Conservation (phyloP, 2,329 filamentous ascomycete genomes). For the Aspergillus eucalypticola region DNA sequence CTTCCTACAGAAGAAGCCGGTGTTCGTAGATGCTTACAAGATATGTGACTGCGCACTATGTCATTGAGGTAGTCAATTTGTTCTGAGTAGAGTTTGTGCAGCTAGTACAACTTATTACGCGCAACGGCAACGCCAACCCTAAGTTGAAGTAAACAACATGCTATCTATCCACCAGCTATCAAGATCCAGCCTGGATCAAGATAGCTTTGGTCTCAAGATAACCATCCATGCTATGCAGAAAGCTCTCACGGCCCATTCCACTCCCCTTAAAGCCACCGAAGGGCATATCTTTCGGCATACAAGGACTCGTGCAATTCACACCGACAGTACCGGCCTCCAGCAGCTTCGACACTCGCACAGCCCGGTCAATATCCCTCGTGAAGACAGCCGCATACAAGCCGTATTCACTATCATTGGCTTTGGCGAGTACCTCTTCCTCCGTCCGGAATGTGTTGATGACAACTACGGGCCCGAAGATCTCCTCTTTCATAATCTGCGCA, state of each 20-base stretch:
- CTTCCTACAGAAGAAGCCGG: background rate
- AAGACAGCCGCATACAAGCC: constrained; percentile 34
- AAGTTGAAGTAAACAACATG: background rate
- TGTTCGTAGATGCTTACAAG: background rate
- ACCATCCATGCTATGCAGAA: constrained; percentile 40
- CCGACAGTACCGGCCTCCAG: constrained; percentile 31
- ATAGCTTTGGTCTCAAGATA: constrained; percentile 34
- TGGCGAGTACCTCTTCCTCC: constrained; percentile 58
- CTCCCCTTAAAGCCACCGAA: constrained; percentile 49
- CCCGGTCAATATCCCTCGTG: constrained; percentile 32
- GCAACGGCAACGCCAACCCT: background rate
- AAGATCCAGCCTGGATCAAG: constrained; percentile 23
- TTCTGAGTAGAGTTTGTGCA: background rate
- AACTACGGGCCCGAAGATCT: constrained; percentile 49
- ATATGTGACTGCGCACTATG: background rate
- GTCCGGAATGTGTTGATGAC: constrained; percentile 41
- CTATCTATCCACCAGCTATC: background rate
- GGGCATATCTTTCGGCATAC: constrained; percentile 40
- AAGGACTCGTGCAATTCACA: constrained; percentile 42
- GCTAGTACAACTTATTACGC: background rate
- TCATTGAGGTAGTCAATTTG: background rate
- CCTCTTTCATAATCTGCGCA: constrained; percentile 38
- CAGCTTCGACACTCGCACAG: constrained; percentile 27
- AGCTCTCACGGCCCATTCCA: constrained; percentile 41
- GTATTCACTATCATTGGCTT: constrained; percentile 52